Conservation (phyloP, 345 rosid genomes). For the Eucalyptus sideroxylon region DNA sequence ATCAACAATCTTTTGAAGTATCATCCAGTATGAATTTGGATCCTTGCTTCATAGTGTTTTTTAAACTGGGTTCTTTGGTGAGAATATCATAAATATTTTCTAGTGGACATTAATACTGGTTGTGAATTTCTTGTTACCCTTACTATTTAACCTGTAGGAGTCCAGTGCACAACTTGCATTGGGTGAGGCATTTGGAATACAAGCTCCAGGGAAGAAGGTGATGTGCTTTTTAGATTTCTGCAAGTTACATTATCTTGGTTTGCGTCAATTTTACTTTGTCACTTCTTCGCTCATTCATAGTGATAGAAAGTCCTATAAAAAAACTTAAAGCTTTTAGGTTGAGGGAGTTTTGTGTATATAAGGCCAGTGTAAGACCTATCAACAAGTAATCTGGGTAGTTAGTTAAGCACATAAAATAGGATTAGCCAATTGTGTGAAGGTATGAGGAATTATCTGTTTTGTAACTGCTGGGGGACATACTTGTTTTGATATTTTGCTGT, state of each 20-base stretch:
- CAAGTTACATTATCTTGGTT: background rate
- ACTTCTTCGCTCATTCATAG: background rate
- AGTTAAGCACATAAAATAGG: background rate
- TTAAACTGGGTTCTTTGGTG: background rate
- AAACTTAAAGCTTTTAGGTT: background rate
- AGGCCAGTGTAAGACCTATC: background rate
- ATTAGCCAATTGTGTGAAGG: background rate
- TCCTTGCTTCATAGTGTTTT: background rate
- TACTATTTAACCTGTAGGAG: slow-evolving; percentile 32
- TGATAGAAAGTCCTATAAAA: background rate
- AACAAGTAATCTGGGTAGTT: background rate
- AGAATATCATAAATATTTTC: background rate
- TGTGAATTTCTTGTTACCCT: background rate
- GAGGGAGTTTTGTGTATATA: background rate
- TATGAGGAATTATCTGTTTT: background rate
- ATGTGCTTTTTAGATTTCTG: background rate
- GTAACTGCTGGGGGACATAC: background rate
- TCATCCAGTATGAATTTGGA: slow-evolving; percentile 68
- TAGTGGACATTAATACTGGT: background rate
- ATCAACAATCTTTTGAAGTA: slow-evolving; percentile 91
- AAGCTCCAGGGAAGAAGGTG: slow-evolving; percentile 87
- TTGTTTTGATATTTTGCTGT: background rate
- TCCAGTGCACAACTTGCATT: slow-evolving; percentile 84
- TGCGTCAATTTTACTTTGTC: background rate
- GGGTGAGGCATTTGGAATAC: slow-evolving; percentile 94